Conservation (phyloP, 768 basidiomycete species). For the Suillus decipiens region DNA sequence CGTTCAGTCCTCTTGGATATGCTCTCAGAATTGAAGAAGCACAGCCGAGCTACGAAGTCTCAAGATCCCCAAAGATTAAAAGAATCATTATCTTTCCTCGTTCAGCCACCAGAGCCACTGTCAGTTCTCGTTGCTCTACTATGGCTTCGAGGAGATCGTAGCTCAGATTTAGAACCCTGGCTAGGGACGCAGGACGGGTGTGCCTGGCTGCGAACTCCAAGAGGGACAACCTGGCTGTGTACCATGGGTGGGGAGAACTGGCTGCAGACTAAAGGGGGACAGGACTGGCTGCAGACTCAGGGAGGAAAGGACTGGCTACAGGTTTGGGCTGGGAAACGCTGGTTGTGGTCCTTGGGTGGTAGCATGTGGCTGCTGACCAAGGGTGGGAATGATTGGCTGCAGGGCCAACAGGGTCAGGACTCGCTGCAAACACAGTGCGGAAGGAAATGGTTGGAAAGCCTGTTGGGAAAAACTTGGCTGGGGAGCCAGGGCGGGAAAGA, state of each 20-base stretch:
- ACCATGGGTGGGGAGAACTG: neutral
- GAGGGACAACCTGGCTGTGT: neutral
- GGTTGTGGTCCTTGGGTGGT: conserved; percentile 1
- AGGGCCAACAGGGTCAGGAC: neutral
- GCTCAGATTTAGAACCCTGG: neutral
- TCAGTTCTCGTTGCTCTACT: neutral
- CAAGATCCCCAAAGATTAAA: neutral
- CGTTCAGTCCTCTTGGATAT: neutral
- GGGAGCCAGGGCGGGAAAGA: neutral
- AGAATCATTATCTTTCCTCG: neutral
- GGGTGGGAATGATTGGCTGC: neutral
- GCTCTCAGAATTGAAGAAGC: neutral
- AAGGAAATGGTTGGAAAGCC: neutral
- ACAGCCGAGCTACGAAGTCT: neutral
- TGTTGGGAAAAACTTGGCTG: neutral
- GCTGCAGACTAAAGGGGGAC: neutral
- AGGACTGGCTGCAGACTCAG: neutral
- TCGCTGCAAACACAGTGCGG: neutral
- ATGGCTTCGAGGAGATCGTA: neutral
- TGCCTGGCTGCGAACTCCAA: neutral
- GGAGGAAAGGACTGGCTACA: neutral
- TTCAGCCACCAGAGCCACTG: neutral
- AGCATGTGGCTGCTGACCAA: neutral
- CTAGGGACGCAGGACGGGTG: neutral
- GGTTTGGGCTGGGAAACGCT: neutral